Evolutionary conservation across 257 asterid genomes (phyloP).

Genomic region (Lantana camara): DNA sequence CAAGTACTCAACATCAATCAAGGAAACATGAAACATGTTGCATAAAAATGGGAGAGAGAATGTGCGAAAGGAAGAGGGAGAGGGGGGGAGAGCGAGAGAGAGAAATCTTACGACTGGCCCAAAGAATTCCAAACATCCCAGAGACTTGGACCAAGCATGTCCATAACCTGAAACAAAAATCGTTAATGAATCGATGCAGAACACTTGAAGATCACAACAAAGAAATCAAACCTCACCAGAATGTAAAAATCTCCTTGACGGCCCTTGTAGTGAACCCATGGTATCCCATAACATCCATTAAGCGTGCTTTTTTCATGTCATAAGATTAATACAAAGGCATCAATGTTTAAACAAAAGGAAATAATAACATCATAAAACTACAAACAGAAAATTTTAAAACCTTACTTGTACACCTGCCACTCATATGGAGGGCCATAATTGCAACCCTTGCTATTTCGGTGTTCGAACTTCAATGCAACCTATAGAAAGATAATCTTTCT

Average conservation of each 20-base stretch:
- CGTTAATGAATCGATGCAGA: constrained; percentile 19
- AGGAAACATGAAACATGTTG: background rate
- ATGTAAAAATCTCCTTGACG: constrained; percentile 89
- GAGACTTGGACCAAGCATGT: constrained; percentile 98
- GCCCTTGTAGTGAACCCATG: constrained; percentile 71
- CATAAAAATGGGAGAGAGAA: background rate
- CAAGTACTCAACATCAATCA: constrained; percentile 29
- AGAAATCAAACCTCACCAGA: constrained; percentile 49
- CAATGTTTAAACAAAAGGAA: constrained; percentile 1
- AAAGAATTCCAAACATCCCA: constrained; percentile 98
- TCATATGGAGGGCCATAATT: constrained; percentile 92
- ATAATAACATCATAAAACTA: constrained; percentile 11
- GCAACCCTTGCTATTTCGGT: constrained; percentile 88
- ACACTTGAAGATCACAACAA: background rate
- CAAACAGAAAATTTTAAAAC: constrained; percentile 16
- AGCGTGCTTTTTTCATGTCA: constrained; percentile 47
- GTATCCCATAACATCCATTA: constrained; percentile 62
- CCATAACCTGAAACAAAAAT: constrained; percentile 73
- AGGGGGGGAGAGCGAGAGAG: background rate
- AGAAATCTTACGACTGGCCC: constrained; percentile 78
- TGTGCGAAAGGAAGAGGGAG: no score
- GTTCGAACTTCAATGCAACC: constrained; percentile 91
- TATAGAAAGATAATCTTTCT: constrained; percentile 34
- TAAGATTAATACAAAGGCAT: constrained; percentile 21
- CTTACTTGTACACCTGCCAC: constrained; percentile 98